Evolutionary conservation across 2,329 filamentous ascomycete species (phyloP), one percentile per base, ranked within the genome.

Genomic region (Colletotrichum musae): DNA sequence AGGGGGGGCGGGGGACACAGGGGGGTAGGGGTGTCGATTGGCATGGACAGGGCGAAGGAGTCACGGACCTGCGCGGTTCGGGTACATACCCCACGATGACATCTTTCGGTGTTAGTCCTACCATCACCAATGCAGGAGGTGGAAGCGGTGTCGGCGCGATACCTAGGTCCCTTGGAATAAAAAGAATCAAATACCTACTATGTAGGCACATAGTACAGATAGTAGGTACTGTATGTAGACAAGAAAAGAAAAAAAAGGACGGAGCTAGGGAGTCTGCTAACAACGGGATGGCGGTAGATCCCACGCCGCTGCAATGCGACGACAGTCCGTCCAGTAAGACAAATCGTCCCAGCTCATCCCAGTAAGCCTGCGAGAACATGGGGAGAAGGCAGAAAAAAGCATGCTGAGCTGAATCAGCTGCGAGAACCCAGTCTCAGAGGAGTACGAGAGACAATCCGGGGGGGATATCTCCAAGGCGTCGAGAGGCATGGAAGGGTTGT

Each of bases 251-350:
- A 13, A 41, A 43, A 15, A 24, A 26, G 47, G 32, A 52, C 43
- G 26, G 48, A 65, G 56, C 62, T 66, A 66, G 66, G 54, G 56
- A 57, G 66, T 58, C 50, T 65, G 50, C 62, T 66, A 56, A 21
- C 24, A 56, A 69, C 66, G 62, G 66, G 66, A 60, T 54, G 56
- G 50, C 62, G 50, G 61, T 50, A 60, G 66, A 69, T 60, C 61
- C 56, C 51, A 56, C 43, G 53, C 32, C 54, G 24, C 50, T 24
- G 24, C 47, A 13, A 13, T 28, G 13, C 32, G 12, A 15, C 28
- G 3, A 47, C 24, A 15, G 24, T 36, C 32, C 32, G 26, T 18
- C 26, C n/a, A 59, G 57, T 39, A 28, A 52, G 43, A 21, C 45
- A 21, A 50, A 18, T 12, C 32, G 47, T 50, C 16, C 47, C 47